A percentile compares a stretch with the other conserved stretches of the same genome.
Conservation (phyloP, 495 filamentous ascomycete species). For the Schizothecium vesticola region DNA sequence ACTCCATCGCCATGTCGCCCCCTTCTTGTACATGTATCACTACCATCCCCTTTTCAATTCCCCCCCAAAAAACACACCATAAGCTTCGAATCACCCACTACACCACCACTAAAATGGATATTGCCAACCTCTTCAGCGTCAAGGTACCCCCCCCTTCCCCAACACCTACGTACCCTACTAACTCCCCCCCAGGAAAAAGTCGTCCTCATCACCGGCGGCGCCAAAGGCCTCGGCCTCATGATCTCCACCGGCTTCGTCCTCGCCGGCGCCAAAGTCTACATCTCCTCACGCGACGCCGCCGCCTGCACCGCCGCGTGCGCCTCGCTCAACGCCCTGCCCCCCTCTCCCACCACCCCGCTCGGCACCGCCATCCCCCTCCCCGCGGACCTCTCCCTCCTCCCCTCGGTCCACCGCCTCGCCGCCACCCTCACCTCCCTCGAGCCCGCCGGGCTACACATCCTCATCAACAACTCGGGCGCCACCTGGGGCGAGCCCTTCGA, state of each 20-base stretch:
- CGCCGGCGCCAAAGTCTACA: conserved; percentile 80
- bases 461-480: conserved; percentile 78
- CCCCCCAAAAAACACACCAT: neutral
- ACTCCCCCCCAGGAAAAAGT: conserved; percentile 31
- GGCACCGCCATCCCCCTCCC: conserved; percentile 31
- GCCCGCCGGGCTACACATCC: conserved; percentile 56
- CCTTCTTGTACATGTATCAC: neutral
- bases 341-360: neutral
- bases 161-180: neutral
- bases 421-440: conserved; percentile 58
- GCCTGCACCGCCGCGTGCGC: conserved; percentile 29
- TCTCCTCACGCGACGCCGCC: conserved; percentile 59
- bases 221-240: conserved; percentile 68
- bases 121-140: conserved; percentile 52
- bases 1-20: neutral
- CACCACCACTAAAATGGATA: conserved; percentile 42
- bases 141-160: conserved; percentile 41
- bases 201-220: conserved; percentile 40
- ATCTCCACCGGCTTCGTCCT: conserved; percentile 71
- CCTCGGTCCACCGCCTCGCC: conserved; percentile 57
- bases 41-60: neutral
- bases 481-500: conserved; percentile 71
- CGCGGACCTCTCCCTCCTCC: conserved; percentile 32
- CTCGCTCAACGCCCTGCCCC: conserved; percentile 22
- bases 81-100: neutral